Evolutionary conservation across 2,329 filamentous ascomycete species (phyloP), one percentile per base, ranked within the genome.

Genomic region (Phoma sp.): DNA sequence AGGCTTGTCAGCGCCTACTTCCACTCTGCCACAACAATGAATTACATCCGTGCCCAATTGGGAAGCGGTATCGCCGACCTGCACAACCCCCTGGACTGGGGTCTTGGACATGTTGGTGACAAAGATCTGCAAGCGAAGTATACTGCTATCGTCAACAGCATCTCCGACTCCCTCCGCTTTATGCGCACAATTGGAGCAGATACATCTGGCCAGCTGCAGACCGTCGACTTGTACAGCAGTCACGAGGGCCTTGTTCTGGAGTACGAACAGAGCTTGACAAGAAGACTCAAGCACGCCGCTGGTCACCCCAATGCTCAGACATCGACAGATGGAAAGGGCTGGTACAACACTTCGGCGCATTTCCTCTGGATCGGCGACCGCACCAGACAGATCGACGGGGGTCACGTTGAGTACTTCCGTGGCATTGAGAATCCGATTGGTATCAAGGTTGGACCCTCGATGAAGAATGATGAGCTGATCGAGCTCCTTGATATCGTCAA

Each of bases 311-410:
- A 57, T 60, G 65, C 47, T 2, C 58, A 57, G 1, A 44, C 55
- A 7, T 72, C 68, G 1, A 55, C 67, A 5, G 73, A 77, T 45
- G 72, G 75, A 13, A 85, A 84, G 68, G 86, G 88, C 68, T 96
- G 90, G 83, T 98, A 96, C 79, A 89, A 96, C 77, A 98, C 93
- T 0, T 96, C 91, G 4, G 91, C 91, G 0, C 95, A 99, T 74
- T 98, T 99, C 80, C 84, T 99, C 73, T 99, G 95, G 95, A 96
- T 99, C 66, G 95, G 95, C 49, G 95, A 99, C 76, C 90, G 95
- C 61, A 99, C 95, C 2, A 86, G 95, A 41, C 93, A 98, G 77
- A 86, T 97, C 40, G 89, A 95, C 71, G 91, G 93, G 65, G 93
- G 89, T 0, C 95, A 99, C 75, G 89, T 99, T 58, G 95, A 99